A percentile compares a stretch with the other conserved stretches of the same genome.
phyloP scores from a whole-genome alignment of 257 asterid species.

The Rhazya stricta region DNA sequence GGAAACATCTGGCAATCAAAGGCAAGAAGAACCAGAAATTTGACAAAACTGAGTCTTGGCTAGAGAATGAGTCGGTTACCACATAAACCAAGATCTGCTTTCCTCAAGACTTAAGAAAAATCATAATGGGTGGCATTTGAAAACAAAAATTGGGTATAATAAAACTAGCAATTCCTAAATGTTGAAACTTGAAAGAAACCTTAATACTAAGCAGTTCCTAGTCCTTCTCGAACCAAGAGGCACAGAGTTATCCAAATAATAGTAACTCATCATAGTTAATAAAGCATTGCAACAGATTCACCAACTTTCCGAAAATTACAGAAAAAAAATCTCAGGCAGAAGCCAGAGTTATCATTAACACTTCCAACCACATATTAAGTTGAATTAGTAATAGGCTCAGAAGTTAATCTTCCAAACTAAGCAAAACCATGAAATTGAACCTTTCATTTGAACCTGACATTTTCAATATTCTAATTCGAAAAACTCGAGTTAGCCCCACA shows the following conservation, averaged over 20 bases:
- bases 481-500: neutral
- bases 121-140: neutral
- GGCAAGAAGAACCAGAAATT: neutral
- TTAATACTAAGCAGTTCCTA: neutral
- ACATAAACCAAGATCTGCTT: neutral
- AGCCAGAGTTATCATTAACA: neutral
- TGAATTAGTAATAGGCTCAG: neutral
- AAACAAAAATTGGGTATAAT: neutral
- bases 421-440: neutral
- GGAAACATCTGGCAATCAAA: neutral
- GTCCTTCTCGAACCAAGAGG: neutral
- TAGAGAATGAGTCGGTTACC: neutral
- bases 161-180: neutral
- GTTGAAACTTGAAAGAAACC: neutral
- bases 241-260: neutral
- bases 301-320: neutral
- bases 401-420: no score
- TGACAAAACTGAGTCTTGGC: neutral
- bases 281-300: neutral
- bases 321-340: no score
- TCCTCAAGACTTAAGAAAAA: neutral
- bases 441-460: neutral
- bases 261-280: no score
- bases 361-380: neutral
- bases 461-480: neutral